Conservation (phyloP, 345 rosid species). For the Eucalyptus grandis region DNA sequence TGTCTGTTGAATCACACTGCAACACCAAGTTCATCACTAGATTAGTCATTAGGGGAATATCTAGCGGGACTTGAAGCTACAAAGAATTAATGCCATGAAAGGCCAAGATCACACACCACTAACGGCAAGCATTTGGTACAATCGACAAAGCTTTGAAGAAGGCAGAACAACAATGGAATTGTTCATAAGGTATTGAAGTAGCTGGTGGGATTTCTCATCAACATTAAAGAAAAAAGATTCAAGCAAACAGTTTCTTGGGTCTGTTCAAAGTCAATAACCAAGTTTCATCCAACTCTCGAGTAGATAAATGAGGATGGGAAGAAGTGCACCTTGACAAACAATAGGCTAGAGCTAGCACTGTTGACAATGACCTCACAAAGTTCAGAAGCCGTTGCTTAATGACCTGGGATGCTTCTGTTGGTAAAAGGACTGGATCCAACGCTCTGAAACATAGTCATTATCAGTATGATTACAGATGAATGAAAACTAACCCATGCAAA, state of each 20-base stretch:
- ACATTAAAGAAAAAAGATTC: background rate
- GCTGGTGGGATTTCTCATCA: background rate
- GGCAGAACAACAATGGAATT: background rate
- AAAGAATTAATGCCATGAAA: background rate
- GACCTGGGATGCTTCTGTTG: conserved; percentile 67
- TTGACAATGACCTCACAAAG: conserved; percentile 62
- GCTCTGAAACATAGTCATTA: conserved; percentile 32
- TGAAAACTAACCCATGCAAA: background rate
- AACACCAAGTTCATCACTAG: background rate
- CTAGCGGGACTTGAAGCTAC: background rate
- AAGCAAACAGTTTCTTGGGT: background rate
- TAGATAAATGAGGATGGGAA: background rate
- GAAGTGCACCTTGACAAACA: conserved; percentile 73
- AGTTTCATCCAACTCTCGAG: background rate
- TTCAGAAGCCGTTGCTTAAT: conserved; percentile 72
- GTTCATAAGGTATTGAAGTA: background rate
- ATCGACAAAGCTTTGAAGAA: background rate
- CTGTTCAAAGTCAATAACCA: background rate
- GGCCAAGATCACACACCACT: background rate
- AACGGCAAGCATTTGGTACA: background rate
- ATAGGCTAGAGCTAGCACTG: conserved; percentile 72
- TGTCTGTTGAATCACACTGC: conserved; percentile 70
- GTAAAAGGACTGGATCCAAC: conserved; percentile 61
- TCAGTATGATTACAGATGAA: background rate
- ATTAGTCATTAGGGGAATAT: background rate